A percentile compares a stretch with the other conserved stretches of the same genome.
phyloP scores from a whole-genome alignment of 345 rosid species.

The Lagerstroemia speciosa region DNA sequence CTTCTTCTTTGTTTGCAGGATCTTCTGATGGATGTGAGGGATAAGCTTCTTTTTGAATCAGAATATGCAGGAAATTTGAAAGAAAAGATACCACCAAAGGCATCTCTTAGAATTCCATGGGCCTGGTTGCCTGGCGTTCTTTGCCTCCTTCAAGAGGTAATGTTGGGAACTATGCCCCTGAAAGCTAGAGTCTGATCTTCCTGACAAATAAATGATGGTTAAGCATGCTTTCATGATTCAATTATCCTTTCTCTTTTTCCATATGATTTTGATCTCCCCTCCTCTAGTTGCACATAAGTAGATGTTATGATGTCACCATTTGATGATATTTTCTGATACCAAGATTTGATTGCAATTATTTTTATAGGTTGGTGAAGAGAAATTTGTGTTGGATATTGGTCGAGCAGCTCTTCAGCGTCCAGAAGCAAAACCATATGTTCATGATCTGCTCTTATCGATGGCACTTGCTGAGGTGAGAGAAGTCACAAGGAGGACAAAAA shows the following conservation, averaged over 20 bases:
- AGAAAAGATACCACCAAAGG: constrained; percentile 65
- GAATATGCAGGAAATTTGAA: constrained; percentile 81
- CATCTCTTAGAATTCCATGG: constrained; percentile 73
- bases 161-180: not conserved
- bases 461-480: constrained; percentile 89
- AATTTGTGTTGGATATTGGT: constrained; percentile 71
- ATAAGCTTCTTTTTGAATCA: constrained; percentile 91
- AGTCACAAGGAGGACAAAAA: constrained; percentile 22
- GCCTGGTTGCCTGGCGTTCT: constrained; percentile 89
- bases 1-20: constrained; percentile 34
- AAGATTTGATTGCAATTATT: not conserved
- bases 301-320: not conserved
- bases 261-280: not conserved
- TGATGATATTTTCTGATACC: not conserved
- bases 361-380: constrained; percentile 81
- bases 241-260: not conserved
- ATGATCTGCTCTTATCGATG: constrained; percentile 83
- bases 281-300: not conserved
- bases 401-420: constrained; percentile 63
- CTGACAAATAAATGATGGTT: not conserved
- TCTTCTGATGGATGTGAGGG: constrained; percentile 85
- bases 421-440: constrained; percentile 72
- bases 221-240: not conserved
- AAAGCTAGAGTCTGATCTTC: not conserved
- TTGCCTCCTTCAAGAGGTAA: constrained; percentile 95